phyloP scores from a whole-genome alignment of 192 early-diverging fungal genomes.

The Cetraspora pellucida region DNA sequence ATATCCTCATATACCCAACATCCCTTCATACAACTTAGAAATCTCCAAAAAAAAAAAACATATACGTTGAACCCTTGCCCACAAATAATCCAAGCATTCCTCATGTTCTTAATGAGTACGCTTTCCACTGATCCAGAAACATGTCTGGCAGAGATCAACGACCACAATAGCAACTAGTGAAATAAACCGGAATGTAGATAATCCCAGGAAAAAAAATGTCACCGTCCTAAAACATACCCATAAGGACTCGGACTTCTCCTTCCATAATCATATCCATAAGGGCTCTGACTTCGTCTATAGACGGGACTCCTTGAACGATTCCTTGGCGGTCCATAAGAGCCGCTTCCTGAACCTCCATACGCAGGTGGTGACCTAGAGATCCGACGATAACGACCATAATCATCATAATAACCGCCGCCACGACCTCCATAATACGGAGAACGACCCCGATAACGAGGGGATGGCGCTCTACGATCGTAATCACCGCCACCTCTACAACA shows the following conservation, averaged over 20 bases:
- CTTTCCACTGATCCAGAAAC: conserved; percentile 12
- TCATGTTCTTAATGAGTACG: background rate
- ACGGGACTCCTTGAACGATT: conserved; percentile 26
- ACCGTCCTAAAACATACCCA: conserved; percentile 33
- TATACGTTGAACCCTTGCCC: background rate
- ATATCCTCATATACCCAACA: too few species aligned
- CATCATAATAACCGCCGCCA: conserved; percentile 39
- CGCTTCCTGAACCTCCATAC: conserved; percentile 41
- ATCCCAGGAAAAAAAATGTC: conserved; percentile 1
- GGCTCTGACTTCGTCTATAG: conserved; percentile 28
- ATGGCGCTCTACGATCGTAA: conserved; percentile 45
- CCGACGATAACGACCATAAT: conserved; percentile 42
- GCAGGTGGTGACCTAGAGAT: conserved; percentile 47
- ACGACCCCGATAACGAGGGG: conserved; percentile 41
- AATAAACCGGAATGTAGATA: conserved; percentile 1
- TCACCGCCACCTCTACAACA: conserved; percentile 37
- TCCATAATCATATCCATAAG: conserved; percentile 23
- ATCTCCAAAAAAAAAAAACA: background rate
- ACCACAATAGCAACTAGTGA: background rate
- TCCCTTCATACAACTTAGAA: too few species aligned
- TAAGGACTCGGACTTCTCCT: conserved; percentile 36
- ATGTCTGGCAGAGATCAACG: background rate
- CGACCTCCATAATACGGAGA: conserved; percentile 42
- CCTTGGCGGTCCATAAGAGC: conserved; percentile 18
- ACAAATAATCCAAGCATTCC: background rate